These are phyloP conservation scores for Xerocomellus amylosporus DNA, from an alignment of 768 basidiomycete genomes.

Conservation along the genomic window DNA sequence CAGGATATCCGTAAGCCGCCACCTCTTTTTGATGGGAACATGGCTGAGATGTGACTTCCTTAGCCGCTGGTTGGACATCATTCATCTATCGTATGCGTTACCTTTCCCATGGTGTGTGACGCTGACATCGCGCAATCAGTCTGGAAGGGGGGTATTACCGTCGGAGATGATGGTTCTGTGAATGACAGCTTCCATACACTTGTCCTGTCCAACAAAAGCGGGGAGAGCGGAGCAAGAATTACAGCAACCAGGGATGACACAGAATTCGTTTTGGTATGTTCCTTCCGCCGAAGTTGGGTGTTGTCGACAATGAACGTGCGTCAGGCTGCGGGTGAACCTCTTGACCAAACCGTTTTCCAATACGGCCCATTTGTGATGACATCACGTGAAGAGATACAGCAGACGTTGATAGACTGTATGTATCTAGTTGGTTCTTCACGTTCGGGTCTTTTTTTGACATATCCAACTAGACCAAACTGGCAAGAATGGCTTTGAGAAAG, in stretches of 20 bases:
- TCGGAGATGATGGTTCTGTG: conserved; percentile 50
- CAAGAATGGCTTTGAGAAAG: conserved; percentile 88
- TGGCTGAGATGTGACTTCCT: conserved; percentile 1
- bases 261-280: conserved; percentile 67
- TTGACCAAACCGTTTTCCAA: conserved; percentile 86
- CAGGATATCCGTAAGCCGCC: conserved; percentile 71
- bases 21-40: neutral
- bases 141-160: conserved; percentile 52
- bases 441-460: conserved; percentile 2
- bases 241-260: conserved; percentile 59
- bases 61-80: conserved; percentile 84
- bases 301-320: conserved; percentile 3
- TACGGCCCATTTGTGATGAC: conserved; percentile 91
- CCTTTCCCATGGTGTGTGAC: neutral
- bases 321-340: conserved; percentile 81
- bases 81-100: conserved; percentile 72
- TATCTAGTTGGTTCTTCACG: neutral
- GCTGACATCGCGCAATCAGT: conserved; percentile 19
- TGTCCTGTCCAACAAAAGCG: conserved; percentile 62
- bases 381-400: conserved; percentile 70
- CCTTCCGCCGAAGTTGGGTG: neutral
- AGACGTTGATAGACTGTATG: conserved; percentile 80
- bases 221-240: conserved; percentile 68
- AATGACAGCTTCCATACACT: conserved; percentile 73
- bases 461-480: conserved; percentile 58